phyloP scores from a whole-genome alignment of 116 monocot genomes.

The Trichopus zeylanicus region DNA sequence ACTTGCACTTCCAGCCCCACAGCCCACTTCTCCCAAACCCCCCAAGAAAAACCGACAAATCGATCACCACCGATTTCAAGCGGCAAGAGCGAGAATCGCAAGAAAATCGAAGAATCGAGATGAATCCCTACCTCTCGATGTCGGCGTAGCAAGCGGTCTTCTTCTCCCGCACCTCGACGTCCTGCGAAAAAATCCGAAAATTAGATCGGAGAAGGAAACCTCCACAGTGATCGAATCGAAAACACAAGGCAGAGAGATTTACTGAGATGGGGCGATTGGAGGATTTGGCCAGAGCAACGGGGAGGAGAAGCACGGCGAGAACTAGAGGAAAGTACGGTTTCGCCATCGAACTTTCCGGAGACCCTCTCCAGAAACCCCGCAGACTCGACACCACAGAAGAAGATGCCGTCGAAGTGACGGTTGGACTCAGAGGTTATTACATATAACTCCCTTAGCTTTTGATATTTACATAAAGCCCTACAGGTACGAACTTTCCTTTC shows the following conservation, averaged over 20 bases:
- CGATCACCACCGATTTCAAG: not conserved
- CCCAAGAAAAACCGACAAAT: slow-evolving; percentile 1
- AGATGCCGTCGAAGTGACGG: no score
- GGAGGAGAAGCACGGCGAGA: not conserved
- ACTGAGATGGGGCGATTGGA: slow-evolving; percentile 28
- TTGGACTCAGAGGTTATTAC: no score
- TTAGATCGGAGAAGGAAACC: slow-evolving; percentile 2
- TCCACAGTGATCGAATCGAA: not conserved
- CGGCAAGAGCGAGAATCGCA: not conserved
- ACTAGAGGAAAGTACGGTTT: not conserved
- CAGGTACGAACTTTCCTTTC: no score
- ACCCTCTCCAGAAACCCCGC: no score
- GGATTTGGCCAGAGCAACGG: slow-evolving; percentile 26
- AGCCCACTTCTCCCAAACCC: slow-evolving; percentile 53
- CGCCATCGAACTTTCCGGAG: not conserved
- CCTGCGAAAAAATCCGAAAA: slow-evolving; percentile 28
- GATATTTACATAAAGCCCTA: no score
- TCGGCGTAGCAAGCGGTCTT: slow-evolving; percentile 83
- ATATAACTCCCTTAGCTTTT: no score
- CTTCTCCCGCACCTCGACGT: slow-evolving; percentile 68
- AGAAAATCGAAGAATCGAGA: not conserved
- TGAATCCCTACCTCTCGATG: slow-evolving; percentile 59
- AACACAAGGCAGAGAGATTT: slow-evolving; percentile 3
- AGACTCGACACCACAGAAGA: no score
- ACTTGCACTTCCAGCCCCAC: slow-evolving; percentile 78